phyloP scores from a whole-genome alignment of 352 stramenopile species.

The Bremia lactucae region DNA sequence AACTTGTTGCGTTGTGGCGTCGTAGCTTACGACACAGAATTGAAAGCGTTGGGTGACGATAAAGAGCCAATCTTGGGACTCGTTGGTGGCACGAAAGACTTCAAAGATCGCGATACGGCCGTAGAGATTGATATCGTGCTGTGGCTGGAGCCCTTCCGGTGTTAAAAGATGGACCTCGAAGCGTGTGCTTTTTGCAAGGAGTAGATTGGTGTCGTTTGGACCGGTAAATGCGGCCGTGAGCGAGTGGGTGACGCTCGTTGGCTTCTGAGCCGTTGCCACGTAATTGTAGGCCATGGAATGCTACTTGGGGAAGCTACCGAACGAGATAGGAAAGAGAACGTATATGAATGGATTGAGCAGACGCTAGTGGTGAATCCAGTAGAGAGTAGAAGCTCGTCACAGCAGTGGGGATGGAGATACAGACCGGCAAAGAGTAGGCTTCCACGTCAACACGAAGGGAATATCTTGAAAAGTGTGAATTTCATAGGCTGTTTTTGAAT shows the following conservation, averaged over 20 bases:
- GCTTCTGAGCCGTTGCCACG: slow-evolving; percentile 89
- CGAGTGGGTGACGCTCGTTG: slow-evolving; percentile 88
- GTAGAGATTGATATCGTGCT: slow-evolving; percentile 83
- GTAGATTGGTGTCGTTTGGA: slow-evolving; percentile 80
- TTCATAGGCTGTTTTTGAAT: too few species aligned
- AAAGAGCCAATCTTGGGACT: slow-evolving; percentile 81
- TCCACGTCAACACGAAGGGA: background rate
- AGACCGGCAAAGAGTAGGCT: background rate
- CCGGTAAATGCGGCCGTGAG: slow-evolving; percentile 87
- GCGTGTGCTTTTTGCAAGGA: slow-evolving; percentile 82
- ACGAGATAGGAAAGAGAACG: background rate
- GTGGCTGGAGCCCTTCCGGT: slow-evolving; percentile 70
- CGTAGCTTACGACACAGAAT: slow-evolving; percentile 84
- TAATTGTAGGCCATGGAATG: slow-evolving; percentile 80
- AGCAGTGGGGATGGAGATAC: background rate
- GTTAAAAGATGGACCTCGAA: slow-evolving; percentile 86
- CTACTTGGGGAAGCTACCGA: slow-evolving; percentile 3
- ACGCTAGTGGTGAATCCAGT: background rate
- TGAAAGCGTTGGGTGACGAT: slow-evolving; percentile 85
- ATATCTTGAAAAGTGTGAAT: background rate
- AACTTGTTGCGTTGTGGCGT: slow-evolving; percentile 50
- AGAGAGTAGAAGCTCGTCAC: background rate
- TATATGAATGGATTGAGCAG: slow-evolving; percentile 3
- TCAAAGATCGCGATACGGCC: slow-evolving; percentile 84
- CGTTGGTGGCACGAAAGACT: slow-evolving; percentile 60